Conservation (phyloP, 2,329 filamentous ascomycete species). For the Penicillium sp. region DNA sequence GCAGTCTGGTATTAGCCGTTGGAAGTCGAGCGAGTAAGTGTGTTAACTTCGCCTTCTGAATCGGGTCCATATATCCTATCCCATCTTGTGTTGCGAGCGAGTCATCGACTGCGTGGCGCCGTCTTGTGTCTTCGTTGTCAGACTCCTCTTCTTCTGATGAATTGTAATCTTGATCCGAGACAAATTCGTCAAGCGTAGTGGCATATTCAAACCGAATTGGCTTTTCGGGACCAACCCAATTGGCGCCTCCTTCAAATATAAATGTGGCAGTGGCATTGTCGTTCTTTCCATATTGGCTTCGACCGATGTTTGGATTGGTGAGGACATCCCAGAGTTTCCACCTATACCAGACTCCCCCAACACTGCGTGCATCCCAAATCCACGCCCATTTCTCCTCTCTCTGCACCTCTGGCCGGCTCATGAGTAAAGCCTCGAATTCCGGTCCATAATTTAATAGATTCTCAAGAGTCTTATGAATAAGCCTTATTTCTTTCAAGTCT, state of each 20-base stretch:
- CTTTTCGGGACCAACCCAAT: slow-evolving; percentile 73
- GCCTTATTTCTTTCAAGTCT: slow-evolving; percentile 71
- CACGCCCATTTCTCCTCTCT: slow-evolving; percentile 88
- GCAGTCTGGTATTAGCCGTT: slow-evolving; percentile 66
- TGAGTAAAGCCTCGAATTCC: slow-evolving; percentile 86
- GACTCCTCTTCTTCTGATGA: slow-evolving; percentile 78
- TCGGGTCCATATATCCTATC: slow-evolving; percentile 69
- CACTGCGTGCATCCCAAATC: slow-evolving; percentile 80
- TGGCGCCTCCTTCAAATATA: slow-evolving; percentile 71
- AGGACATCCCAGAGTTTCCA: slow-evolving; percentile 86
- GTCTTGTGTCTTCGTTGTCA: slow-evolving; percentile 41
- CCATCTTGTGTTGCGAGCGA: slow-evolving; percentile 40
- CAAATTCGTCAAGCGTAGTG: slow-evolving; percentile 71
- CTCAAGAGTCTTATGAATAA: slow-evolving; percentile 87
- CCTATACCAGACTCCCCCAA: slow-evolving; percentile 83
- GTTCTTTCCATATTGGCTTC: slow-evolving; percentile 36
- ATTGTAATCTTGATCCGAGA: slow-evolving; percentile 79
- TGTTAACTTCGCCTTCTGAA: slow-evolving; percentile 78
- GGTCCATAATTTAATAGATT: slow-evolving; percentile 72
- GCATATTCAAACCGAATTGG: slow-evolving; percentile 76
- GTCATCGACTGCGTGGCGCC: slow-evolving; percentile 44
- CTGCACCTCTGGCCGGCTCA: slow-evolving; percentile 80
- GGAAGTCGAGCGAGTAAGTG: slow-evolving; percentile 82
- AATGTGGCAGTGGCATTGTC: slow-evolving; percentile 54
- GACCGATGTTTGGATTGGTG: slow-evolving; percentile 55